Conservation (phyloP, 306 rosid species). For the Pachyrhizus erosus region DNA sequence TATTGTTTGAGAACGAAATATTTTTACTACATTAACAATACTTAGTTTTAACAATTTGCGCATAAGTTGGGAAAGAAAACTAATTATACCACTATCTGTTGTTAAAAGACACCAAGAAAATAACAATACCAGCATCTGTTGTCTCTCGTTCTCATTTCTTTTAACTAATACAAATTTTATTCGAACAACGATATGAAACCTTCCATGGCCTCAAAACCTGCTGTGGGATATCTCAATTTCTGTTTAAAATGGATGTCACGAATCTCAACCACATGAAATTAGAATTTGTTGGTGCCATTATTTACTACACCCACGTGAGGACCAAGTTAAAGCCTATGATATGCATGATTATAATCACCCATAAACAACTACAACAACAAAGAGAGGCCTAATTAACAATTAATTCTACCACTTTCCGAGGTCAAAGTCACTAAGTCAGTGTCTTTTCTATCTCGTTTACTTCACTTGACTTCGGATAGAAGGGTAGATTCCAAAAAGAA, state of each 20-base stretch:
- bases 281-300: constrained; percentile 32
- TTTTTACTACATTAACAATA: no score
- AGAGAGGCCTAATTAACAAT: neutral
- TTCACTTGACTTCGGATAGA: constrained; percentile 33
- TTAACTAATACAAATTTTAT: no score
- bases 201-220: neutral
- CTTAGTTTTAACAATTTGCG: no score
- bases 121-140: no score
- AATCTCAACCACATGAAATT: constrained; percentile 29
- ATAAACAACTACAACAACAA: constrained; percentile 10
- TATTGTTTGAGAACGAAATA: no score
- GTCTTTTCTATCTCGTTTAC: constrained; percentile 4
- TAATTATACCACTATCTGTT: neutral
- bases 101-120: neutral
- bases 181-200: neutral
- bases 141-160: no score
- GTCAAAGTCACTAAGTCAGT: constrained; percentile 36
- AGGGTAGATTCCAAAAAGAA: constrained; percentile 32
- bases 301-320: constrained; percentile 44
- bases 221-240: neutral
- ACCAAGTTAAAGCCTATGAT: constrained; percentile 4
- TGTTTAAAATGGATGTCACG: neutral
- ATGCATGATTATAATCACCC: constrained; percentile 19
- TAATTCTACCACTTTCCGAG: neutral
- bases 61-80: no score